These are phyloP conservation scores for Capsicum pubescens DNA, from an alignment of 257 asterid genomes.

Conservation along the genomic window DNA sequence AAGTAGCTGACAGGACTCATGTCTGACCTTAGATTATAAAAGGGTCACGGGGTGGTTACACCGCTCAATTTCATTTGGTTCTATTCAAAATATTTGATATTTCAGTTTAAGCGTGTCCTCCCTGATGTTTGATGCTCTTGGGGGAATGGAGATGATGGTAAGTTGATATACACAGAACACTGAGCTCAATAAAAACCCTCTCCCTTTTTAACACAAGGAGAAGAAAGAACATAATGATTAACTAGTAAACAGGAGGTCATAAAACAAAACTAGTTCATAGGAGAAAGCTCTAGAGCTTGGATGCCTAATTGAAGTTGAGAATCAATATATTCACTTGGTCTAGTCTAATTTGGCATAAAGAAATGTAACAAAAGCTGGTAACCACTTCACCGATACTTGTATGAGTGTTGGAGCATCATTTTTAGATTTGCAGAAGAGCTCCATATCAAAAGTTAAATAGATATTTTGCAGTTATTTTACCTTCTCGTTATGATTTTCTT, in stretches of 20 bases:
- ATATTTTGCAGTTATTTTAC: neutral
- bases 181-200: neutral
- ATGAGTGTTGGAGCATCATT: neutral
- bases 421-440: neutral
- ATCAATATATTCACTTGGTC: neutral
- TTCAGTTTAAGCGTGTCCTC: neutral
- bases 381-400: neutral
- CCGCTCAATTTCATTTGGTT: neutral
- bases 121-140: slow-evolving; percentile 12
- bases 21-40: neutral
- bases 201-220: neutral
- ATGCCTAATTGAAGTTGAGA: neutral
- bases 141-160: neutral
- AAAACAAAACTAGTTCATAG: neutral
- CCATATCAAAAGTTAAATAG: neutral
- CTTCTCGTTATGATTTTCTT: neutral
- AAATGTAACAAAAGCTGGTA: neutral
- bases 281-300: neutral
- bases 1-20: neutral
- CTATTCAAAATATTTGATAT: neutral
- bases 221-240: neutral
- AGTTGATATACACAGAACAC: neutral
- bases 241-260: neutral
- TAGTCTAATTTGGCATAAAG: neutral
- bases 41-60: neutral